These are phyloP conservation scores for Agaricus subrufescens DNA, from an alignment of 768 basidiomycete species.

Conservation along the genomic window DNA sequence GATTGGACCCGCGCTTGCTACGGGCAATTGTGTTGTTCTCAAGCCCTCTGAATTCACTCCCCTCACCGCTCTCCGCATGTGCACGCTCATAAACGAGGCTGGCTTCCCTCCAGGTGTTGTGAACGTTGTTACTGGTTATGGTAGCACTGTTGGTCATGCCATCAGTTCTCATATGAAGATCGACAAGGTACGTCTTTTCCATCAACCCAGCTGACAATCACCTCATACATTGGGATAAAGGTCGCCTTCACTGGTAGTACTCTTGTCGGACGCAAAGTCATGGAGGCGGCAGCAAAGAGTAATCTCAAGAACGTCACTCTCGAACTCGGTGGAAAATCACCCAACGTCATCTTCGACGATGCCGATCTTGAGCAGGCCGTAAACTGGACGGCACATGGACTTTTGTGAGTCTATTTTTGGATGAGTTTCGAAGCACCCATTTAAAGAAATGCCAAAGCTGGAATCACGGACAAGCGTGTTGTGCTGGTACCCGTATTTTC, in stretches of 20 bases:
- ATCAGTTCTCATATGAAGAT: constrained; percentile 70
- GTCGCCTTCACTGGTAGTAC: constrained; percentile 88
- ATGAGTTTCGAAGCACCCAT: background rate
- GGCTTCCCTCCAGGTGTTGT: constrained; percentile 79
- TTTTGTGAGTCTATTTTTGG: constrained; percentile 51
- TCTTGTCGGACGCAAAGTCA: constrained; percentile 69
- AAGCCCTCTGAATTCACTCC: constrained; percentile 82
- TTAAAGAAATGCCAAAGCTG: constrained; percentile 31
- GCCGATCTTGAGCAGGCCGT: constrained; percentile 70
- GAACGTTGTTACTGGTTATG: constrained; percentile 74
- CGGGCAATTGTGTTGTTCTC: constrained; percentile 73
- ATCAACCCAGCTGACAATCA: constrained; percentile 45
- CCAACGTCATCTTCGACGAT: constrained; percentile 68
- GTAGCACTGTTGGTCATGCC: constrained; percentile 62
- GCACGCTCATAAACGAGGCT: constrained; percentile 59
- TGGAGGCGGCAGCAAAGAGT: constrained; percentile 73
- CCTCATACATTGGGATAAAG: constrained; percentile 23
- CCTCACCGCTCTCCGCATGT: constrained; percentile 55
- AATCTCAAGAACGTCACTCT: constrained; percentile 85
- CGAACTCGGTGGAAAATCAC: constrained; percentile 78
- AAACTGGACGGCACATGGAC: constrained; percentile 65
- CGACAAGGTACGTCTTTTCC: constrained; percentile 51
- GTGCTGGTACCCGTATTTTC: constrained; percentile 80
- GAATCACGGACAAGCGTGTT: constrained; percentile 76
- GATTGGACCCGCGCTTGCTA: constrained; percentile 77